phyloP scores from a whole-genome alignment of 2,329 filamentous ascomycete species.

The Claviceps quebecensis region DNA sequence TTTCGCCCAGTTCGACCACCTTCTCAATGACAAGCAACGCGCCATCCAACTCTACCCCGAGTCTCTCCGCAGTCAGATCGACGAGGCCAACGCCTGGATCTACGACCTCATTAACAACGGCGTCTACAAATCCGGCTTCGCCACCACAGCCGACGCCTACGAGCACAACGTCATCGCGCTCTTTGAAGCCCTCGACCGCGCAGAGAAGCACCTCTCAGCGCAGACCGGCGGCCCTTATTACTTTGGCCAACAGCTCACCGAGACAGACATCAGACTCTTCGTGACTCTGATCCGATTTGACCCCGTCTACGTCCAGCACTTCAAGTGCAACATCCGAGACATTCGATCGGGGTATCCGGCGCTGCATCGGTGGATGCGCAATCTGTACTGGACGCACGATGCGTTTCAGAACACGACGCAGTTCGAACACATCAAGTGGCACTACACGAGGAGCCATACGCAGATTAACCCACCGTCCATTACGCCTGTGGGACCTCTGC shows the following conservation, averaged over 20 bases:
- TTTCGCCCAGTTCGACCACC: slow-evolving; percentile 46
- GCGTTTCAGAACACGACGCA: slow-evolving; percentile 76
- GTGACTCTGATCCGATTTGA: slow-evolving; percentile 65
- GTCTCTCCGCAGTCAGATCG: slow-evolving; percentile 51
- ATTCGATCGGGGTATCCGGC: slow-evolving; percentile 72
- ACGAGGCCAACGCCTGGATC: slow-evolving; percentile 66
- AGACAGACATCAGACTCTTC: slow-evolving; percentile 64
- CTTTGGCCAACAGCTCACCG: slow-evolving; percentile 63
- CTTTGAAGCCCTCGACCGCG: slow-evolving; percentile 63
- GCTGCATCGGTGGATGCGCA: slow-evolving; percentile 67
- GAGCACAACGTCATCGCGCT: slow-evolving; percentile 56
- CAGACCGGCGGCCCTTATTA: slow-evolving; percentile 48
- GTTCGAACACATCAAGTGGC: slow-evolving; percentile 88
- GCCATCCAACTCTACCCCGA: slow-evolving; percentile 54
- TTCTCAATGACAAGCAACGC: slow-evolving; percentile 46
- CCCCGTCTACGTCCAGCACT: slow-evolving; percentile 73
- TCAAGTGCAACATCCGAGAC: slow-evolving; percentile 76
- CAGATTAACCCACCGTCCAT: slow-evolving; percentile 60
- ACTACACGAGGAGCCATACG: slow-evolving; percentile 47
- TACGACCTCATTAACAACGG: slow-evolving; percentile 63
- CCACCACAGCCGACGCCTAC: slow-evolving; percentile 71
- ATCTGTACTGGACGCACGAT: slow-evolving; percentile 69
- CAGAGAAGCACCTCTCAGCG: slow-evolving; percentile 52
- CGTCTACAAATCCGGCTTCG: slow-evolving; percentile 68
- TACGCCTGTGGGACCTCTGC: slow-evolving; percentile 72